A percentile compares a stretch with the other conserved stretches of the same genome.
phyloP scores from a whole-genome alignment of 352 stramenopile genomes.

The Halophytophthora batemanensis region DNA sequence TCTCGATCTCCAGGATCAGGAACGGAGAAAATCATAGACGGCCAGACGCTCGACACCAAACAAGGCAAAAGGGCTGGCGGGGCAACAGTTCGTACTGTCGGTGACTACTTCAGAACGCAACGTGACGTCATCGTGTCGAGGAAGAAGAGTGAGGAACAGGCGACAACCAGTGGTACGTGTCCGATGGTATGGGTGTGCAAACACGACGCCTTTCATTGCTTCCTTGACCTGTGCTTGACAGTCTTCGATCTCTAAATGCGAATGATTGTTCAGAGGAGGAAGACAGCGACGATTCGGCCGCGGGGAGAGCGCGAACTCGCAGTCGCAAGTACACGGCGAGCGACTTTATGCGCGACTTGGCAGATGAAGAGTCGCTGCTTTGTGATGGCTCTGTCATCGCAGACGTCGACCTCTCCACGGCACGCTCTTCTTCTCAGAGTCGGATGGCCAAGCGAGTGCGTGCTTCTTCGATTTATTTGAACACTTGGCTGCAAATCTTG shows the following conservation, averaged over 20 bases:
- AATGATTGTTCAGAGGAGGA: constrained; percentile 22
- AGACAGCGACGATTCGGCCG: constrained; percentile 40
- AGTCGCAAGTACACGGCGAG: constrained; percentile 71
- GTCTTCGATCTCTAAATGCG: not conserved
- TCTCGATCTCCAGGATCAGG: not conserved
- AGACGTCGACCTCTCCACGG: constrained; percentile 12
- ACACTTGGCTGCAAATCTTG: not conserved
- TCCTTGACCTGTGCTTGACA: not conserved
- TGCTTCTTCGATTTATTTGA: constrained; percentile 1
- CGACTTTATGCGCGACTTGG: constrained; percentile 80
- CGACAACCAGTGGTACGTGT: constrained; percentile 19
- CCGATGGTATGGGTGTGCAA: not conserved
- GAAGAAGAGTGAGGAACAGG: constrained; percentile 16
- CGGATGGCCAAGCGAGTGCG: constrained; percentile 17
- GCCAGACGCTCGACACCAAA: not conserved
- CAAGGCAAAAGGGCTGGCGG: constrained; percentile 5
- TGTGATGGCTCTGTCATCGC: constrained; percentile 23
- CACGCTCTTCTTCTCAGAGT: constrained; percentile 17
- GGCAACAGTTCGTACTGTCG: constrained; percentile 32
- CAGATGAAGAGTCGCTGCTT: constrained; percentile 53
- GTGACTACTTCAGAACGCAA: constrained; percentile 61
- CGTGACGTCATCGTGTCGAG: constrained; percentile 27
- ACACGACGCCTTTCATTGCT: not conserved
- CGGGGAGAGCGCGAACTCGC: constrained; percentile 29
- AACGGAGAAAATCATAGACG: not conserved